Conservation (phyloP, 2,329 filamentous ascomycete genomes). For the Rhytidhysteron rufulum region DNA sequence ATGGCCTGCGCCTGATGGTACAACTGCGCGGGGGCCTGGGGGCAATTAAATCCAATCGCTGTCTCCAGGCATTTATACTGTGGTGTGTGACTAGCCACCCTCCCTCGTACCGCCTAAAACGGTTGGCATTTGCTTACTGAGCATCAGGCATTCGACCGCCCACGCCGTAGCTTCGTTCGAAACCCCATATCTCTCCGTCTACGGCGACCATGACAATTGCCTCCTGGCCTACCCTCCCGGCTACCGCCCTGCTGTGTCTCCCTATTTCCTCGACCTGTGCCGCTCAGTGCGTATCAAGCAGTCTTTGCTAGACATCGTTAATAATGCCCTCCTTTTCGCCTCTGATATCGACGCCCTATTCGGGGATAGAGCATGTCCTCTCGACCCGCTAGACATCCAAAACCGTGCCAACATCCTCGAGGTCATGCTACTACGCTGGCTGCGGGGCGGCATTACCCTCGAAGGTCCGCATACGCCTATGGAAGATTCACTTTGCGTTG, state of each 20-base stretch:
- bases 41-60: conserved; percentile 32
- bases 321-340: conserved; percentile 27
- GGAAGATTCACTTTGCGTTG: conserved; percentile 33
- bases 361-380: conserved; percentile 19
- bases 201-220: conserved; percentile 23
- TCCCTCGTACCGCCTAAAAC: conserved; percentile 11
- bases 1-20: conserved; percentile 32
- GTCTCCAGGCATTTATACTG: conserved; percentile 39
- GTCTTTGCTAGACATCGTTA: conserved; percentile 24
- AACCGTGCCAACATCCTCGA: conserved; percentile 34
- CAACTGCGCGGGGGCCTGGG: conserved; percentile 30
- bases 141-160: conserved; percentile 36
- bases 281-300: conserved; percentile 22
- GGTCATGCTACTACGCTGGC: conserved; percentile 28
- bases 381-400: conserved; percentile 34
- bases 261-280: conserved; percentile 28
- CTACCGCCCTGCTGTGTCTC: conserved; percentile 24
- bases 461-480: conserved; percentile 17
- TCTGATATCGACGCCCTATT: conserved; percentile 34
- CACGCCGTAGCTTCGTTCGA: conserved; percentile 34
- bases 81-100: conserved; percentile 27
- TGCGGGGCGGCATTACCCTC: conserved; percentile 21
- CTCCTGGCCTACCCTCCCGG: conserved; percentile 26
- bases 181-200: conserved; percentile 26
- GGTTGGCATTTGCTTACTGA: conserved; percentile 35